Evolutionary conservation across 1,139 yeast genomes (phyloP), one percentile per base, ranked within the genome.

Genomic region (Yarrowia galli): DNA sequence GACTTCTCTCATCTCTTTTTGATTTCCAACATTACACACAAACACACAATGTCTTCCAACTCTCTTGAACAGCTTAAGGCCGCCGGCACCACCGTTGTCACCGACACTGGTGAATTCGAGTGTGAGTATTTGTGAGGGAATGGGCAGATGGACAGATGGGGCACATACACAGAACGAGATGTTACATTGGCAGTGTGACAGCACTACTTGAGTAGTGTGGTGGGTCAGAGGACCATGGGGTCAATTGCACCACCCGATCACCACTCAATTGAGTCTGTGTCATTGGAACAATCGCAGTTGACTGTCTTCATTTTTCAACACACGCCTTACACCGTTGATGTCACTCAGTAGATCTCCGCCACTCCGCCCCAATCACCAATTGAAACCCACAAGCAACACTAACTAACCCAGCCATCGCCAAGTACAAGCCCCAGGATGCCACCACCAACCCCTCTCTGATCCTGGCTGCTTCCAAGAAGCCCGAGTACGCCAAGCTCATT

Each of bases 31-130:
- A 46, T n/a, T 28, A 48, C 40, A 32, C 65, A 32, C 40, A 42
- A 28, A 32, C 28, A 23, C 28, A 46, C 45, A 43, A 65, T 65
- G 68, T 65, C 68, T 58, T 54, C 67, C 63, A 88, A 88, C 85
- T 90, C 98, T 69, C 85, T 93, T 78, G 98, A 89, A 81, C 95
- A 90, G 83, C 87, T 95, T 79, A 95, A 95, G 82, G 93, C 97
- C 73, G 81, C 97, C 70, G 98, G 98, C 75, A 95, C 99, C 74
- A 89, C 86, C 75, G 97, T 95, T 77, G 99, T 95, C 79, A 91
- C 99, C 74, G 99, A 95, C 84, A 93, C 98, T 72, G 99, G 99
- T 84, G 99, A 95, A 82, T 95, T 95, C 79, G 98, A 92, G 81
- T 89, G 83, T 80, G 74, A 68, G 80, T 77, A 45, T 58, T 16